Percentiles rank a stretch among this genome's conserved stretches.
Conservation (phyloP, 2,329 filamentous ascomycete species). For the Dendryphion nanum region DNA sequence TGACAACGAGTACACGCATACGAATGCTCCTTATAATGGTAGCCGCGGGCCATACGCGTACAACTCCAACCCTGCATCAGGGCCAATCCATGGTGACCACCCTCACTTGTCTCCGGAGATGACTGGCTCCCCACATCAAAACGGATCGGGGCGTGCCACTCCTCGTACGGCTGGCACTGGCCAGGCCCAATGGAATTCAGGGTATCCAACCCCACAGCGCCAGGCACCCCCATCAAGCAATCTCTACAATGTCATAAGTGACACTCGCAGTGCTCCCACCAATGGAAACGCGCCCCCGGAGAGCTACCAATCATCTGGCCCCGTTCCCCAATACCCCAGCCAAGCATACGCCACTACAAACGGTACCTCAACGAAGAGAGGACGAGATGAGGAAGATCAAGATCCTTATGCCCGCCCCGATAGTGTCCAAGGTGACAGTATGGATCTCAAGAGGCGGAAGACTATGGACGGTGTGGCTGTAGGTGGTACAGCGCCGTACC, state of each 20-base stretch:
- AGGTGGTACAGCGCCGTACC: slow-evolving; percentile 28
- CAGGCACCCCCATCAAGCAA: slow-evolving; percentile 69
- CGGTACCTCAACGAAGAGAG: slow-evolving; percentile 61
- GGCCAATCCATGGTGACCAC: slow-evolving; percentile 68
- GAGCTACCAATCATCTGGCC: slow-evolving; percentile 66
- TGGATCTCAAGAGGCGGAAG: slow-evolving; percentile 76
- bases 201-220: slow-evolving; percentile 79
- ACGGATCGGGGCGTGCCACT: slow-evolving; percentile 78
- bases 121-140: slow-evolving; percentile 79
- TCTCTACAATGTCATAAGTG: slow-evolving; percentile 86
- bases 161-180: slow-evolving; percentile 73
- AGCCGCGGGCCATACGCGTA: slow-evolving; percentile 77
- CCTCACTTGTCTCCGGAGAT: slow-evolving; percentile 78
- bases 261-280: slow-evolving; percentile 63
- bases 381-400: slow-evolving; percentile 62
- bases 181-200: slow-evolving; percentile 69
- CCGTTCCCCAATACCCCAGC: slow-evolving; percentile 58
- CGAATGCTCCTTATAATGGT: slow-evolving; percentile 67
- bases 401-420: slow-evolving; percentile 66
- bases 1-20: slow-evolving; percentile 83
- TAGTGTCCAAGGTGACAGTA: slow-evolving; percentile 53
- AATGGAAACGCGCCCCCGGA: slow-evolving; percentile 68
- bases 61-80: slow-evolving; percentile 63
- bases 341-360: slow-evolving; percentile 61
- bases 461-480: slow-evolving; percentile 56